Percentiles rank a stretch among this genome's conserved stretches.
phyloP scores from a whole-genome alignment of 345 rosid genomes.

The Rhodomyrtus tomentosa region DNA sequence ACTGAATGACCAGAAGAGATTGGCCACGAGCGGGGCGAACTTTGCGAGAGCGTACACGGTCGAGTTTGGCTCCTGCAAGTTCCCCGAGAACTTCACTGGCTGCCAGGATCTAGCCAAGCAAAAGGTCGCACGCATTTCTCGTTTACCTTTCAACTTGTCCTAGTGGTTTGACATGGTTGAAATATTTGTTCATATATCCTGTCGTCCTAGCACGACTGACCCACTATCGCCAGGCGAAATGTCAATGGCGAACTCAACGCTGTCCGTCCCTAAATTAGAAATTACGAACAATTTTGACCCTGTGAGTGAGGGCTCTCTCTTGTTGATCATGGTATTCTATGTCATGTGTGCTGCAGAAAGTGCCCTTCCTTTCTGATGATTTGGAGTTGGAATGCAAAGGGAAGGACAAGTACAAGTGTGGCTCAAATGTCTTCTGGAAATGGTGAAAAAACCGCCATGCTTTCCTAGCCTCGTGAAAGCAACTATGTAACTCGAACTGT shows the following conservation, averaged over 20 bases:
- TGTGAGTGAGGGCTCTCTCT: not conserved
- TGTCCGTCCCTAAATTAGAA: not conserved
- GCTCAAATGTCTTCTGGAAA: constrained; percentile 99
- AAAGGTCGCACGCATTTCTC: constrained; percentile 34
- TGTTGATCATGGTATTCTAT: not conserved
- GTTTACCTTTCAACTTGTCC: not conserved
- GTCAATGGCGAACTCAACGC: not conserved
- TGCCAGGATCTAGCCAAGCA: constrained; percentile 99
- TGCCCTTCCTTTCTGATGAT: constrained; percentile 79
- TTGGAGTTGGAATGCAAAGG: constrained; percentile 86
- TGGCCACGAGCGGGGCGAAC: constrained; percentile 96
- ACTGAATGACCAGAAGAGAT: constrained; percentile 89
- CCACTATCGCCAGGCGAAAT: not conserved
- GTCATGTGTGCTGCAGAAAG: constrained; percentile 53
- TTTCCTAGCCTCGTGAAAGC: not conserved
- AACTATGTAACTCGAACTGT: constrained; percentile 1
- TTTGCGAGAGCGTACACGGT: constrained; percentile 95
- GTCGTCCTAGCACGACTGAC: not conserved
- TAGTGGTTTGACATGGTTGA: not conserved
- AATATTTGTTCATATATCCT: not conserved
- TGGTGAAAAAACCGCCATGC: constrained; percentile 36
- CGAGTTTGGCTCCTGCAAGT: constrained; percentile 83
- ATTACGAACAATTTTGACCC: not conserved
- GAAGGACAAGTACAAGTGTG: constrained; percentile 95
- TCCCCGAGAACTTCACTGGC: constrained; percentile 98